Conservation (phyloP, 805 yeast species). For the Wickerhamomyces rabaulensis region DNA sequence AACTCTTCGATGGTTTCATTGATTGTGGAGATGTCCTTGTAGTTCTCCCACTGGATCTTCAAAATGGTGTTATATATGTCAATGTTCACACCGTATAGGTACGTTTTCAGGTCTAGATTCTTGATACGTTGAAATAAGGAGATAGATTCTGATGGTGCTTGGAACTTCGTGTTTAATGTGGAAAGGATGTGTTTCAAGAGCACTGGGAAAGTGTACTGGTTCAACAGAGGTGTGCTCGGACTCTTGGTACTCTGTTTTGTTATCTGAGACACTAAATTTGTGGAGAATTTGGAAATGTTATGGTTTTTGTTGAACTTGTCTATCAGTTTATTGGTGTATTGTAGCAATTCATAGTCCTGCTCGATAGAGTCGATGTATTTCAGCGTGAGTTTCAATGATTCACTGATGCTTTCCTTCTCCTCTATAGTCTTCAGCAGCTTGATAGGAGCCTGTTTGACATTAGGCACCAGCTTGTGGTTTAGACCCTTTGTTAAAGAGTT, state of each 20-base stretch:
- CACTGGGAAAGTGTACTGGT: slow-evolving; percentile 2
- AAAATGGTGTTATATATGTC: slow-evolving; percentile 34
- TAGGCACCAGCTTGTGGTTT: not conserved
- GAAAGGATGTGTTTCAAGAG: not conserved
- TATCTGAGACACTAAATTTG: not conserved
- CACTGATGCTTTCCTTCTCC: slow-evolving; percentile 1
- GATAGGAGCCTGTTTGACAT: not conserved
- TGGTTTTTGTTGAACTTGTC: not conserved
- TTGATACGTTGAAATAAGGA: slow-evolving; percentile 30
- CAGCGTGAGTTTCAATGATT: not conserved
- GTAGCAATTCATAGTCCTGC: not conserved
- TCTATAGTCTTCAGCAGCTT: slow-evolving; percentile 1
- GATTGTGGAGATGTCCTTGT: slow-evolving; percentile 31
- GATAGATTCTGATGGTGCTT: slow-evolving; percentile 23
- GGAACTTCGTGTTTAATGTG: slow-evolving; percentile 1
- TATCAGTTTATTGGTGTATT: not conserved
- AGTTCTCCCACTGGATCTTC: slow-evolving; percentile 32
- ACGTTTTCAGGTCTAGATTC: slow-evolving; percentile 28
- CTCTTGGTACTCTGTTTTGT: not conserved
- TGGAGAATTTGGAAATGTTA: not conserved
- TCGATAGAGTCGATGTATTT: not conserved
- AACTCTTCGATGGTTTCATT: slow-evolving; percentile 33
- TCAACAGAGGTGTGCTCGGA: not conserved
- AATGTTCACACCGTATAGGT: slow-evolving; percentile 31
- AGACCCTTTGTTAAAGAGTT: not conserved